These are phyloP conservation scores for Mycena belliarum DNA, from an alignment of 768 basidiomycete genomes.

Conservation along the genomic window DNA sequence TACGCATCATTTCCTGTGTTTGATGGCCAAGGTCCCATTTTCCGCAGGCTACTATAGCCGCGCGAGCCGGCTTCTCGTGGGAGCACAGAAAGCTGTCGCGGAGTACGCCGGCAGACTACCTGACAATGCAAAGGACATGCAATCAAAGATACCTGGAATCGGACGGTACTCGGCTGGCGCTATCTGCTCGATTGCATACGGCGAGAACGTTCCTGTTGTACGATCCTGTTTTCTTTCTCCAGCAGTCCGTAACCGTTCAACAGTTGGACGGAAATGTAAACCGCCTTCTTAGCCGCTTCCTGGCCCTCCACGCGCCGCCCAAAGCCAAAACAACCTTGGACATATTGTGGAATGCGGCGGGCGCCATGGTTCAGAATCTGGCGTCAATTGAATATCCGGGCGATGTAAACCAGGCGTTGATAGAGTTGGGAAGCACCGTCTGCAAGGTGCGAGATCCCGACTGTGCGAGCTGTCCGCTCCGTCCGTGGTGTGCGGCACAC, in stretches of 20 bases:
- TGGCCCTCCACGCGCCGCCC: conserved; percentile 80
- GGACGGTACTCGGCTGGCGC: conserved; percentile 88
- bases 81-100: conserved; percentile 77
- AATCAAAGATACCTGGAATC: conserved; percentile 82
- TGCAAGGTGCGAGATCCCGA: conserved; percentile 84
- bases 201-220: conserved; percentile 81
- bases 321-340: conserved; percentile 79
- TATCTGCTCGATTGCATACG: conserved; percentile 87
- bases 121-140: conserved; percentile 76
- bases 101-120: conserved; percentile 74
- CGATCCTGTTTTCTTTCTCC: conserved; percentile 30
- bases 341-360: conserved; percentile 80
- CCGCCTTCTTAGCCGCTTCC: conserved; percentile 77
- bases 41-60: conserved; percentile 78
- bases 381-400: conserved; percentile 51
- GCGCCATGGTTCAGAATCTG: conserved; percentile 57
- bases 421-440: conserved; percentile 92
- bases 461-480: conserved; percentile 75
- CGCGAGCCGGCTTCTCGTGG: conserved; percentile 76
- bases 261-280: conserved; percentile 92
- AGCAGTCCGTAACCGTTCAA: neutral
- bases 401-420: conserved; percentile 90
- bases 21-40: neutral
- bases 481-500: conserved; percentile 61
- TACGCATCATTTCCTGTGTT: neutral